These are phyloP conservation scores for Artemisia argyi DNA, from an alignment of 129 eudicot genomes.

Conservation along the genomic window DNA sequence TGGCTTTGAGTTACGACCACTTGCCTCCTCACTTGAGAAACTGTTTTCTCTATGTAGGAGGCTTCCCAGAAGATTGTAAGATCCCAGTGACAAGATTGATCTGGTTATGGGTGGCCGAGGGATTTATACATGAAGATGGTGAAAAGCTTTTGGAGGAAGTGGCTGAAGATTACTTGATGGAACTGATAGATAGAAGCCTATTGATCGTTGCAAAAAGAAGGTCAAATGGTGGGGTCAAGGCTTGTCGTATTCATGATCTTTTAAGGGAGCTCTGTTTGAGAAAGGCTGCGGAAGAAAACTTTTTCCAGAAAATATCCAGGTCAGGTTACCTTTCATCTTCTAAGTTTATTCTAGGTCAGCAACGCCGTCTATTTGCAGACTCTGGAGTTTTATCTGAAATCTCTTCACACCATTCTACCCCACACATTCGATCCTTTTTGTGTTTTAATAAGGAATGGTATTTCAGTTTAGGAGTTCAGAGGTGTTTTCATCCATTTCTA, in stretches of 20 bases:
- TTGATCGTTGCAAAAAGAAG: conserved; percentile 24
- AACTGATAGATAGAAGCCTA: conserved; percentile 27
- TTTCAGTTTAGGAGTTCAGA: conserved; percentile 27
- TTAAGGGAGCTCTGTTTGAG: conserved; percentile 29
- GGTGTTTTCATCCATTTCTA: conserved; percentile 44
- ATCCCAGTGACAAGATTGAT: conserved; percentile 21
- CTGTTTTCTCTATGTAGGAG: conserved; percentile 34
- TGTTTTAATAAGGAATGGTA: conserved; percentile 35
- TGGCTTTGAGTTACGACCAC: conserved; percentile 30
- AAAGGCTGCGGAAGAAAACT: conserved; percentile 29
- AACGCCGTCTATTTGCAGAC: conserved; percentile 28
- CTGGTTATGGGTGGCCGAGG: conserved; percentile 40
- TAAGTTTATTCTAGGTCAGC: conserved; percentile 18
- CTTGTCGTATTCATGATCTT: conserved; percentile 29
- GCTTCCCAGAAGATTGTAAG: conserved; percentile 23
- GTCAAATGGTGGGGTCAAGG: conserved; percentile 28
- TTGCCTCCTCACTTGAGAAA: conserved; percentile 23
- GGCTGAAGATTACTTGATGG: conserved; percentile 34
- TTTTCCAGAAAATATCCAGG: conserved; percentile 22
- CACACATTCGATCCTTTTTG: conserved; percentile 32
- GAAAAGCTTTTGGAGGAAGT: conserved; percentile 23
- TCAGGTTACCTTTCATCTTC: conserved; percentile 24
- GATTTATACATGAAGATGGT: conserved; percentile 29
- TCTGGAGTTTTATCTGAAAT: conserved; percentile 24
- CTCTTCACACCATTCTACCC: conserved; percentile 28